A percentile compares a stretch with the other conserved stretches of the same genome.
Conservation (phyloP, 2,329 filamentous ascomycete genomes). For the Fragosphaeria purpurea region DNA sequence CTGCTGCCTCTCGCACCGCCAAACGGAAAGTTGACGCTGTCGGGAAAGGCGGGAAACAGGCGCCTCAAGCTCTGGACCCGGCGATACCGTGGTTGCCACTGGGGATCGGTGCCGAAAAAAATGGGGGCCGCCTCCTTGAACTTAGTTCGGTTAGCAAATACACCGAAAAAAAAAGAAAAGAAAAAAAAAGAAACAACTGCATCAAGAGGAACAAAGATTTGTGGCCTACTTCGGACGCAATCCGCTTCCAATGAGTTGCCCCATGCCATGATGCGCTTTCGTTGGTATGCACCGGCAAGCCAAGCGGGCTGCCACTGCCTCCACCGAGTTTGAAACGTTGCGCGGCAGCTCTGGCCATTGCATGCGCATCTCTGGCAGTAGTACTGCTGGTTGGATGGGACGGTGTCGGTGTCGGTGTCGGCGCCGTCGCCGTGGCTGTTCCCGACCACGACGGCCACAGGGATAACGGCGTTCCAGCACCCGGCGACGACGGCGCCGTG, state of each 20-base stretch:
- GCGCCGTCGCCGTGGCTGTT: too few species aligned
- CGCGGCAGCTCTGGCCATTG: too few species aligned
- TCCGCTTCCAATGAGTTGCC: slow-evolving; percentile 11
- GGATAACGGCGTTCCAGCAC: too few species aligned
- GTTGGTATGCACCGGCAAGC: too few species aligned
- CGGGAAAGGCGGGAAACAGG: slow-evolving; percentile 13
- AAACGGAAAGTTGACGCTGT: slow-evolving; percentile 18
- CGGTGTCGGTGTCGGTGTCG: too few species aligned
- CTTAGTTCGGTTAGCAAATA: slow-evolving; percentile 8
- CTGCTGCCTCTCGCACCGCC: slow-evolving; percentile 7
- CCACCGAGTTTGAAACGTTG: too few species aligned
- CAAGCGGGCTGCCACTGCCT: too few species aligned
- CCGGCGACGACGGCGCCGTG: too few species aligned
- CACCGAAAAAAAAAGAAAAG: background rate
- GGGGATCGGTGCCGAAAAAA: slow-evolving; percentile 14
- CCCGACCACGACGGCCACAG: too few species aligned
- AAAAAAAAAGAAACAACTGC: background rate
- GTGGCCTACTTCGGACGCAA: slow-evolving; percentile 12
- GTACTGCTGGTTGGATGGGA: too few species aligned
- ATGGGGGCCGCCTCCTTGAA: slow-evolving; percentile 17
- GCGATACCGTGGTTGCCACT: slow-evolving; percentile 16
- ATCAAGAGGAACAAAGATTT: too few species aligned
- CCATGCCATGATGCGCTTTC: slow-evolving; percentile 8
- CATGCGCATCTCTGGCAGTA: too few species aligned
- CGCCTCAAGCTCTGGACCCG: slow-evolving; percentile 16